Evolutionary conservation across 345 rosid species (phyloP), one percentile per base, ranked within the genome.

Genomic region (Euclidium syriacum): DNA sequence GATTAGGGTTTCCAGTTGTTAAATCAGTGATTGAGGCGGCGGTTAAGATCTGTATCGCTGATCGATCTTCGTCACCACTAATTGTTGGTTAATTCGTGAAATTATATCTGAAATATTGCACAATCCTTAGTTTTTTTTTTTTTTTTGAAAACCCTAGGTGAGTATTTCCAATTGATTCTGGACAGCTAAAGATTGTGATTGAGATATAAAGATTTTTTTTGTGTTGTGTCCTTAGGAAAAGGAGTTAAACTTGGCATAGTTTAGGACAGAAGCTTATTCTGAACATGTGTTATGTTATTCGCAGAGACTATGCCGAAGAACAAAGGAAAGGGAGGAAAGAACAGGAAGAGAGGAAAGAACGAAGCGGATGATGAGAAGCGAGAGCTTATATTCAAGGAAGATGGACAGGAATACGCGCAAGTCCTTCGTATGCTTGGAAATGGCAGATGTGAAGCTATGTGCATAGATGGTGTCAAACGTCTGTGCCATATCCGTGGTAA

Each of bases 301-400:
- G 12, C 59, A 71, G 76, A 26, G 40, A 70, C 46, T 53, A 85
- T 85, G 88, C 91, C 91, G 65, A 85, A 85, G 86, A 85, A 85
- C 67, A 85, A 85, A 78, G 91, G 91, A 72, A 85, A 85, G 80
- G 91, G 91, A 77, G 91, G 91, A 67, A 85, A 85, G 87, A 85
- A 85, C 76, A 82, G 85, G 76, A 85, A 85, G 86, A 82, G 91
- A 77, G 91, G 91, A 71, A 85, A 85, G 84, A 85, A 85, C 14
- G 91, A 85, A 75, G 91, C 88, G 0, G 91, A 80, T 35, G 91
- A 80, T 4, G 91, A 85, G 78, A 82, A 85, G 73, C 72, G 91
- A 11, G 91, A 85, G 80, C 91, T 85, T 7, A 77, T 85, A 20
- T 85, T 85, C 62, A 85, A 85, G 65, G 91, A 85, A 79, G 91